phyloP scores from a whole-genome alignment of 2,329 filamentous ascomycete genomes.

The Hymenoscyphus albidus region DNA sequence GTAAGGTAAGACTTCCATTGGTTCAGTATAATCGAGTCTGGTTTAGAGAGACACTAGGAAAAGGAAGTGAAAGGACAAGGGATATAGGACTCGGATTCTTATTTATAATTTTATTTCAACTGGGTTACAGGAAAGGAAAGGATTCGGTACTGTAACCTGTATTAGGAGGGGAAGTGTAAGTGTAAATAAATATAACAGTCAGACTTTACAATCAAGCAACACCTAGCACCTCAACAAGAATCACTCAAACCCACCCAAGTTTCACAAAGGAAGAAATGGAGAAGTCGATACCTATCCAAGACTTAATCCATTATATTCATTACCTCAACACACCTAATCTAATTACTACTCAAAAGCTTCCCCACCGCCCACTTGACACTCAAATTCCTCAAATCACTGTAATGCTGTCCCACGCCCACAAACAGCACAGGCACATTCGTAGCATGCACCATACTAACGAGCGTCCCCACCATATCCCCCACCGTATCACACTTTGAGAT shows the following conservation, averaged over 20 bases:
- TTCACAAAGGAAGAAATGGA: neutral
- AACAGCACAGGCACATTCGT: constrained; percentile 96
- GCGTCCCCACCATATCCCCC: constrained; percentile 84
- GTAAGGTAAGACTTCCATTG: no score
- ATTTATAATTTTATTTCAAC: no score
- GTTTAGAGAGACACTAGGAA: no score
- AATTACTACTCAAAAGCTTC: constrained; percentile 49
- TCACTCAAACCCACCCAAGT: neutral
- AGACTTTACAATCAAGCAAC: no score
- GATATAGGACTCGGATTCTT: no score
- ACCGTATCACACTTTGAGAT: constrained; percentile 99
- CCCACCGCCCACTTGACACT: constrained; percentile 68
- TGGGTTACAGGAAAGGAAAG: no score
- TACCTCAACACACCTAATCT: neutral
- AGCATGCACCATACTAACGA: constrained; percentile 96
- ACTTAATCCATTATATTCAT: neutral
- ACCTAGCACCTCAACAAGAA: no score
- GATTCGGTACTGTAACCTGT: no score
- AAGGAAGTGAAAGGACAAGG: no score
- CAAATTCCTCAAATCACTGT: constrained; percentile 64
- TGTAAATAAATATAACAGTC: no score
- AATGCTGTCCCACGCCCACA: constrained; percentile 71
- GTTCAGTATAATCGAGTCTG: no score
- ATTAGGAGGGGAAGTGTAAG: no score
- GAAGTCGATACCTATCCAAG: neutral